Conservation (phyloP, 108 stramenopile genomes). For the Pseudonitzschia multistriata region DNA sequence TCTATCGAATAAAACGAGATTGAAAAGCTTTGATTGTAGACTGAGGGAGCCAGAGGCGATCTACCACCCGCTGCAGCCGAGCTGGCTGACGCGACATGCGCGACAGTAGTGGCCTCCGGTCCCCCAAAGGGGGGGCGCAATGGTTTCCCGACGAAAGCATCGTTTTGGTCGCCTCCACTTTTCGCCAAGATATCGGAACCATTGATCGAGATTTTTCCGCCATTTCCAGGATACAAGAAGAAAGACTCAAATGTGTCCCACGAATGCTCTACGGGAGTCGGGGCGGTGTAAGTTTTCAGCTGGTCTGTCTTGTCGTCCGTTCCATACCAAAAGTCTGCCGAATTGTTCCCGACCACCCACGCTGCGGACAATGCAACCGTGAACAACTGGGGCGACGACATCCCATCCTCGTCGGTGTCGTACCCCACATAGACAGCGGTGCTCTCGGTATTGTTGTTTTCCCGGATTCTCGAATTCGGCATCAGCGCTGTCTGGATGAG, state of each 20-base stretch:
- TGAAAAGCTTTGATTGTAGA: not conserved
- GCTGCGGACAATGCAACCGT: slow-evolving; percentile 24
- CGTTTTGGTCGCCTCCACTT: not conserved
- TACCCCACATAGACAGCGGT: slow-evolving; percentile 18
- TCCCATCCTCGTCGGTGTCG: not conserved
- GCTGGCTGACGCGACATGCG: slow-evolving; percentile 26
- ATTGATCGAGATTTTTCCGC: not conserved
- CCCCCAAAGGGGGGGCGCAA: slow-evolving; percentile 25
- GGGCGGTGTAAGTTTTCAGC: not conserved
- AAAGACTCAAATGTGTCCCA: slow-evolving; percentile 21
- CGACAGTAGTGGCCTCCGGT: slow-evolving; percentile 10
- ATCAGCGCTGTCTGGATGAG: slow-evolving; percentile 22
- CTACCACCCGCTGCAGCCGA: slow-evolving; percentile 17
- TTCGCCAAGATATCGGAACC: not conserved
- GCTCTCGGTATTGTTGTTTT: not conserved
- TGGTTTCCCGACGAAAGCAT: not conserved
- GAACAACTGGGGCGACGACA: slow-evolving; percentile 3
- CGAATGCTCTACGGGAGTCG: slow-evolving; percentile 17
- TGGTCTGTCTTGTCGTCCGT: slow-evolving; percentile 6
- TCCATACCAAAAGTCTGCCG: not conserved
- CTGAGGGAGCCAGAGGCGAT: not conserved
- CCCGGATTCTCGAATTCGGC: slow-evolving; percentile 29
- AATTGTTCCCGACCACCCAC: slow-evolving; percentile 11
- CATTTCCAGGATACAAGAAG: slow-evolving; percentile 14
- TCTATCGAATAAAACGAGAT: slow-evolving; percentile 5